Evolutionary conservation across 2,329 filamentous ascomycete species (phyloP).

Genomic region (Cercospora zeae-maydis): DNA sequence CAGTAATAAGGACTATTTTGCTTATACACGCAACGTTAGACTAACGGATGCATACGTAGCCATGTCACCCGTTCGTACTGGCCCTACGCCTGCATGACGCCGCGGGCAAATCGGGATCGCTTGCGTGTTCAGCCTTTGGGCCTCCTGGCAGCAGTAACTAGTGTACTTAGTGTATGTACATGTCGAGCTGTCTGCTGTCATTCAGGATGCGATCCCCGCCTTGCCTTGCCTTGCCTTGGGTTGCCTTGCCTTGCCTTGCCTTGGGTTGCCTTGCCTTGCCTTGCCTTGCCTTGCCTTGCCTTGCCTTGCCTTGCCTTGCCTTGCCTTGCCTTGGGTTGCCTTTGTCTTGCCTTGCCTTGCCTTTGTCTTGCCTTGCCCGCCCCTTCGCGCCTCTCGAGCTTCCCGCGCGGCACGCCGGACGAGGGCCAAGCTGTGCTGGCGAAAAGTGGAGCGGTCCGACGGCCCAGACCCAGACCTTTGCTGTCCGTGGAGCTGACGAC

Average conservation of each 20-base stretch:
- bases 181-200: background rate
- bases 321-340: too few relatives aligned
- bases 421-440: background rate
- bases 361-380: too few relatives aligned
- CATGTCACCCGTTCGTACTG: conserved; percentile 4
- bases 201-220: background rate
- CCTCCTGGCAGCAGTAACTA: conserved; percentile 2
- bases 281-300: too few relatives aligned
- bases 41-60: conserved; percentile 4
- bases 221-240: too few relatives aligned
- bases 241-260: too few relatives aligned
- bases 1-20: background rate
- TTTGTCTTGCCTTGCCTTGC: too few relatives aligned
- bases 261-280: too few relatives aligned
- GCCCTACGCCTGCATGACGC: conserved; percentile 10
- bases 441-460: background rate
- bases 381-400: background rate
- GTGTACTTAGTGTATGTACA: too few relatives aligned
- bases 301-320: too few relatives aligned
- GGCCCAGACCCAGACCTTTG: background rate
- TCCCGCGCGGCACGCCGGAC: too few relatives aligned
- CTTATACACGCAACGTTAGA: background rate
- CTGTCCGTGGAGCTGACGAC: too few relatives aligned
- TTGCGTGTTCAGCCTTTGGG: conserved; percentile 3
- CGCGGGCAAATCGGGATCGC: conserved; percentile 7